Evolutionary conservation across 352 stramenopile species (phyloP).

Genomic region (Phytophthora pini): DNA sequence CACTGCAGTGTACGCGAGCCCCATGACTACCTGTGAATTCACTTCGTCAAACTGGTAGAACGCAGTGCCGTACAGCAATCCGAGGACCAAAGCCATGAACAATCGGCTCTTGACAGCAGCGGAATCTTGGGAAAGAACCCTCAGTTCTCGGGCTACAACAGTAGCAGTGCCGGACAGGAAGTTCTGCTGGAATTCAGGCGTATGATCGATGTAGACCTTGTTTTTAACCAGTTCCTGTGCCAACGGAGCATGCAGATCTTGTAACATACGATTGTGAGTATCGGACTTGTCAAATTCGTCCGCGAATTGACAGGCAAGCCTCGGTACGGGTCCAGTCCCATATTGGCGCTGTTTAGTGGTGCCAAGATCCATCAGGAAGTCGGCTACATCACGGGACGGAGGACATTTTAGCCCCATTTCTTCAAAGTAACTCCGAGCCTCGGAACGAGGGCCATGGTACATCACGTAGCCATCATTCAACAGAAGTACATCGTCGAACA

Average conservation of each 20-base stretch:
- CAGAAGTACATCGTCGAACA: slow-evolving; percentile 93
- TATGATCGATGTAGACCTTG: slow-evolving; percentile 26
- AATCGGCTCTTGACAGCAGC: slow-evolving; percentile 29
- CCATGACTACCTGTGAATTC: slow-evolving; percentile 32
- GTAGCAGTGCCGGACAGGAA: slow-evolving; percentile 15
- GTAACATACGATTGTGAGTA: slow-evolving; percentile 30
- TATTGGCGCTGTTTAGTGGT: slow-evolving; percentile 44
- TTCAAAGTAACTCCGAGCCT: slow-evolving; percentile 75
- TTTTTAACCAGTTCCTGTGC: slow-evolving; percentile 3
- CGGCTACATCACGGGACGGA: slow-evolving; percentile 42
- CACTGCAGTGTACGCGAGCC: slow-evolving; percentile 76
- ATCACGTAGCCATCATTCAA: slow-evolving; percentile 87
- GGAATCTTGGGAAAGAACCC: slow-evolving; percentile 34
- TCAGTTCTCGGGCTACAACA: slow-evolving; percentile 31
- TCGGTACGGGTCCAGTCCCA: slow-evolving; percentile 12
- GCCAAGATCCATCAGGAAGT: slow-evolving; percentile 49
- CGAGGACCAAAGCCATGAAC: slow-evolving; percentile 26
- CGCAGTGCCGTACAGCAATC: slow-evolving; percentile 23
- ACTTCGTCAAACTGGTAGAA: slow-evolving; percentile 33
- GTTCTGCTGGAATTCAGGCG: slow-evolving; percentile 33
- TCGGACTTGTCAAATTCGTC: slow-evolving; percentile 29
- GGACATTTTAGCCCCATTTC: slow-evolving; percentile 59
- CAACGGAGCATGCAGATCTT: slow-evolving; percentile 11
- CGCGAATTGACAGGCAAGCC: slow-evolving; percentile 24
- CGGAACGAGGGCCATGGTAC: slow-evolving; percentile 74